Percentiles rank a stretch among this genome's conserved stretches.
Conservation (phyloP, 768 basidiomycete genomes). For the Leucocoprinus sp. region DNA sequence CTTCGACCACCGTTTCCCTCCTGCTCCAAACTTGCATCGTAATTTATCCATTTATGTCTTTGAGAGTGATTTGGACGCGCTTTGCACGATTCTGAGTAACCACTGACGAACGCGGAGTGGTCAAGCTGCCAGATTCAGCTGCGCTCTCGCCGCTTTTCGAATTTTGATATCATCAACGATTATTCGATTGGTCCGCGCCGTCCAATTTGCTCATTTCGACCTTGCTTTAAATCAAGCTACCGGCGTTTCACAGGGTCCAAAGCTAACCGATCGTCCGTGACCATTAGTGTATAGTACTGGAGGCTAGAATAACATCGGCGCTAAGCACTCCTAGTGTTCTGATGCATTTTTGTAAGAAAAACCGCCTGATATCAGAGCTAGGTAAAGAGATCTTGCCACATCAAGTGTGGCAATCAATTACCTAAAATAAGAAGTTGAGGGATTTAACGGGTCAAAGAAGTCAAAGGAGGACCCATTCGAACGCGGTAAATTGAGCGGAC, state of each 20-base stretch:
- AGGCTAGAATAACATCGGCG: no score
- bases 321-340: no score
- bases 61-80: constrained; percentile 15
- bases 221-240: constrained; percentile 4
- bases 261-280: background rate
- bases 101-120: constrained; percentile 7
- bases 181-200: constrained; percentile 17
- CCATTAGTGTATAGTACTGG: background rate
- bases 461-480: background rate
- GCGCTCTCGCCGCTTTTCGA: constrained; percentile 5
- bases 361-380: background rate
- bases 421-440: constrained; percentile 3
- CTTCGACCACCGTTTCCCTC: constrained; percentile 9
- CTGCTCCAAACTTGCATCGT: constrained; percentile 17
- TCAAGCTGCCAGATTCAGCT: constrained; percentile 6
- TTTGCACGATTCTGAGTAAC: constrained; percentile 6
- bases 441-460: background rate
- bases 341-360: background rate
- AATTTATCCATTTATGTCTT: constrained; percentile 24
- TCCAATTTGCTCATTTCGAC: constrained; percentile 21
- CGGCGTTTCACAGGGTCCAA: background rate
- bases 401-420: background rate
- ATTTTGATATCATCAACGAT: constrained; percentile 5
- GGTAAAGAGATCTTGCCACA: constrained; percentile 1
- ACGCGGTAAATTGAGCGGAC: constrained; percentile 9